Conservation (phyloP, 2,329 filamentous ascomycete genomes). For the Cordyceps cicadae region DNA sequence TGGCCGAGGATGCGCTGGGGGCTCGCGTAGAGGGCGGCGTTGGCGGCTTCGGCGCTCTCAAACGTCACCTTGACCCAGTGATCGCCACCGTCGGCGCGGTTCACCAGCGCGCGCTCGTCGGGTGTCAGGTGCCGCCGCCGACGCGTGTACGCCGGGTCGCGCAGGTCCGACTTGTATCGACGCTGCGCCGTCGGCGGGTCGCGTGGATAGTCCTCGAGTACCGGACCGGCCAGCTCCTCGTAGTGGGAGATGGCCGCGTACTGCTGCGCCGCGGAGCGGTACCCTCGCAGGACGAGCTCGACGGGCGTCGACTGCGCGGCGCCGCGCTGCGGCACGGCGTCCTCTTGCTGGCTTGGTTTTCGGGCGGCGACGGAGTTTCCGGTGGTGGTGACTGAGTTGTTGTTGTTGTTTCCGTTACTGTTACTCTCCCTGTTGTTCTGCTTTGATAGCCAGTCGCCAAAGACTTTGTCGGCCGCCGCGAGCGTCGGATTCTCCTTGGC, state of each 20-base stretch:
- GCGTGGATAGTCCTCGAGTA: constrained; percentile 90
- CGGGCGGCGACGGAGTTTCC: constrained; percentile 22
- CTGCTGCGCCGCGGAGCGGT: constrained; percentile 54
- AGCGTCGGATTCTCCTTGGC: constrained; percentile 52
- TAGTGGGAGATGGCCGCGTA: constrained; percentile 87
- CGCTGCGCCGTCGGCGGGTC: constrained; percentile 64
- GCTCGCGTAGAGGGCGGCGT: constrained; percentile 59
- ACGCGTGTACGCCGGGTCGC: constrained; percentile 62
- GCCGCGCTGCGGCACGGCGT: constrained; percentile 29
- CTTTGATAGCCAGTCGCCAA: constrained; percentile 48
- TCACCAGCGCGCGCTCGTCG: constrained; percentile 70
- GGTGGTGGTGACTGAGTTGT: constrained; percentile 20
- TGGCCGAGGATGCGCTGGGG: constrained; percentile 65
- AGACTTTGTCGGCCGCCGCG: constrained; percentile 53
- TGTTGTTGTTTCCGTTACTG: constrained; percentile 1
- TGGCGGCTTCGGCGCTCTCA: constrained; percentile 63
- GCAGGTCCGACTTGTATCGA: constrained; percentile 65
- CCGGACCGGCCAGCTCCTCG: constrained; percentile 74
- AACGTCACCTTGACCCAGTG: constrained; percentile 91
- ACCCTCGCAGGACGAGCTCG: constrained; percentile 81
- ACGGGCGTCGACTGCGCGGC: constrained; percentile 39
- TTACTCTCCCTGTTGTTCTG: constrained; percentile 29
- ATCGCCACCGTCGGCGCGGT: constrained; percentile 71
- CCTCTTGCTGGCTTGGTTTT: constrained; percentile 28
- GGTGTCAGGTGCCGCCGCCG: constrained; percentile 52